phyloP scores from a whole-genome alignment of 257 asterid genomes.

The Plantago elongata region DNA sequence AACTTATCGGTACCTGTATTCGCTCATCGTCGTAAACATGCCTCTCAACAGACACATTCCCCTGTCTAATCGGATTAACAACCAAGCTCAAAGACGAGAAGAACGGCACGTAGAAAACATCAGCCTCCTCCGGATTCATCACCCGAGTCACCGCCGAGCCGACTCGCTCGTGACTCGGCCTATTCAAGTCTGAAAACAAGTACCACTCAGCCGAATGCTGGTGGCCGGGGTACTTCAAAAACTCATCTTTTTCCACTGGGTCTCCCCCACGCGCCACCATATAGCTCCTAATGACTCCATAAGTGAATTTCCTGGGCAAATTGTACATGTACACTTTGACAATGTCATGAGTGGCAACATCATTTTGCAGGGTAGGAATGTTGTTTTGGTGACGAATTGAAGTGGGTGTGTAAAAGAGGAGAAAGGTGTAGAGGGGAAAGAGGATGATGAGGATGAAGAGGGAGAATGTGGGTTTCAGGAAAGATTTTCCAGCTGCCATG shows the following conservation, averaged over 20 bases:
- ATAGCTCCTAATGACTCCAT: conserved; percentile 86
- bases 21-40: conserved; percentile 65
- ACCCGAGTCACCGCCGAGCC: conserved; percentile 52
- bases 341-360: neutral
- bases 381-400: too few species aligned
- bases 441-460: too few species aligned
- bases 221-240: conserved; percentile 83
- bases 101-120: conserved; percentile 81
- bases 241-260: conserved; percentile 35
- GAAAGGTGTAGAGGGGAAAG: too few species aligned
- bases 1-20: conserved; percentile 49
- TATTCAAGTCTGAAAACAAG: conserved; percentile 61
- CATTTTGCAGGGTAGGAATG: too few species aligned
- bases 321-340: conserved; percentile 68
- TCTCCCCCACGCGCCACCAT: conserved; percentile 66
- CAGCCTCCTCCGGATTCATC: conserved; percentile 75
- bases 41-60: conserved; percentile 21
- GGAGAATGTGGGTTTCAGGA: too few species aligned
- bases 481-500: too few species aligned
- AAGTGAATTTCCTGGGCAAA: conserved; percentile 77
- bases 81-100: conserved; percentile 90
- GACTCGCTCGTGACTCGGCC: conserved; percentile 29
- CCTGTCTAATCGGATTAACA: conserved; percentile 50
- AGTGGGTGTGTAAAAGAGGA: too few species aligned
- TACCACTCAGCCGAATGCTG: conserved; percentile 98